These are phyloP conservation scores for Annulohypoxylon moriforme DNA, from an alignment of 495 filamentous ascomycete species.

Conservation along the genomic window DNA sequence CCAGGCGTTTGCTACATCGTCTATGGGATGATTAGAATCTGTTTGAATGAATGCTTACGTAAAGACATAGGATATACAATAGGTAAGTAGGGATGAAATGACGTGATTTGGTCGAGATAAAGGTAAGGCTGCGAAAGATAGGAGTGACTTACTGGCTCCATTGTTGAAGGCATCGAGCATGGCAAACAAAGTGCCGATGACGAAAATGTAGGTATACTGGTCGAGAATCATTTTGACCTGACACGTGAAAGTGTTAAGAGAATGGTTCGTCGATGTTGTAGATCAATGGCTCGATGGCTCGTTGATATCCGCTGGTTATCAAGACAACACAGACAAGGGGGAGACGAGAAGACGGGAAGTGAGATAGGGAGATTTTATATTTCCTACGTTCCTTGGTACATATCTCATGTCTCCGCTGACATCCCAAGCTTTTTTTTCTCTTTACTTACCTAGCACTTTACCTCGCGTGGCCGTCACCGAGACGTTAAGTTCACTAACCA, in stretches of 20 bases:
- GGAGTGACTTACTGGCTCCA: slow-evolving; percentile 65
- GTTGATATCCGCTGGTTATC: slow-evolving; percentile 22
- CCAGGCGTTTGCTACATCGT: slow-evolving; percentile 82
- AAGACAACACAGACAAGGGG: slow-evolving; percentile 5
- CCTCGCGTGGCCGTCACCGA: slow-evolving; percentile 35
- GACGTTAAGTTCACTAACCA: slow-evolving; percentile 6
- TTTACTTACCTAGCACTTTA: neutral
- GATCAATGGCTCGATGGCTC: slow-evolving; percentile 17
- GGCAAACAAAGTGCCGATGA: slow-evolving; percentile 74
- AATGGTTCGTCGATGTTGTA: slow-evolving; percentile 8
- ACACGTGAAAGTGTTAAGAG: slow-evolving; percentile 6
- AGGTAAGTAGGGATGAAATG: neutral
- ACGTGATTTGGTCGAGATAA: neutral
- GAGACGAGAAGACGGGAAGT: neutral
- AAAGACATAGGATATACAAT: neutral
- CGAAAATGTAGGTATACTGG: slow-evolving; percentile 70
- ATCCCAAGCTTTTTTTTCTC: neutral
- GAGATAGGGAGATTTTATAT: slow-evolving; percentile 37
- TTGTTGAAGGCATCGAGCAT: slow-evolving; percentile 75
- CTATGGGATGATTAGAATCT: slow-evolving; percentile 56
- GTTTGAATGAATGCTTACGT: neutral
- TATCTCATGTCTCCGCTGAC: slow-evolving; percentile 4
- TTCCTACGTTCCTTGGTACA: slow-evolving; percentile 20
- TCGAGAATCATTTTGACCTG: slow-evolving; percentile 62
- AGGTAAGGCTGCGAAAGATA: neutral